These are phyloP conservation scores for Ilyonectria sp. DNA, from an alignment of 2,329 filamentous ascomycete species.

Conservation along the genomic window DNA sequence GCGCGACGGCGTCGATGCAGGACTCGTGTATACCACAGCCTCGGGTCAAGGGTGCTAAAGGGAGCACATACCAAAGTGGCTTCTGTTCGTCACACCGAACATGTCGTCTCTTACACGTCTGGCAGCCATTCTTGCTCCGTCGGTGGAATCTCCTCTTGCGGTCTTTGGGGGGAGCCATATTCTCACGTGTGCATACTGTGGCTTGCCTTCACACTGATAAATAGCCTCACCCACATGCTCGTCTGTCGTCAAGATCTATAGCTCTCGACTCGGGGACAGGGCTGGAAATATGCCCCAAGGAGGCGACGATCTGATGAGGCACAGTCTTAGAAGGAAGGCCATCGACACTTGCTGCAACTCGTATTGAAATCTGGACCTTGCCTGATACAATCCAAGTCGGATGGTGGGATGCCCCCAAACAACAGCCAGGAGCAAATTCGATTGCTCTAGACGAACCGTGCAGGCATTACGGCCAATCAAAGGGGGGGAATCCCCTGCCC, in stretches of 20 bases:
- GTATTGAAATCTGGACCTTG: conserved; percentile 48
- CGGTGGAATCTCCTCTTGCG: conserved; percentile 57
- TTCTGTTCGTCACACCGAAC: conserved; percentile 63
- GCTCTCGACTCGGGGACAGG: conserved; percentile 42
- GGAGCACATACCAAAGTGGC: conserved; percentile 60
- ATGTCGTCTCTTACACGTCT: conserved; percentile 58
- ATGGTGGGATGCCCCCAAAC: conserved; percentile 49
- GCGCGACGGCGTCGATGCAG: conserved; percentile 37
- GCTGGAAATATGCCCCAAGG: conserved; percentile 45
- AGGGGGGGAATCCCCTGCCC: conserved; percentile 37
- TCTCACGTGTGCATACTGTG: conserved; percentile 36
- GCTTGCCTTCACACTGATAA: conserved; percentile 30
- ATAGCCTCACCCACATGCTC: conserved; percentile 43
- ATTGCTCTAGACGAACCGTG: conserved; percentile 48
- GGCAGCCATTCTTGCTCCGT: conserved; percentile 56
- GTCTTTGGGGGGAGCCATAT: conserved; percentile 55
- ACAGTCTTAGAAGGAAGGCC: conserved; percentile 42
- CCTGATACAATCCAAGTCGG: conserved; percentile 46
- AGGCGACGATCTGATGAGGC: conserved; percentile 40
- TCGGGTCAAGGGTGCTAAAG: conserved; percentile 36
- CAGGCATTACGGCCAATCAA: conserved; percentile 45
- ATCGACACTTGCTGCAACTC: conserved; percentile 44
- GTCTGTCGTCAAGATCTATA: conserved; percentile 42
- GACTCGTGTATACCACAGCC: conserved; percentile 45
- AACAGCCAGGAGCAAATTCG: conserved; percentile 49